phyloP scores from a whole-genome alignment of 2,329 filamentous ascomycete genomes.

The Colletotrichum lupini region DNA sequence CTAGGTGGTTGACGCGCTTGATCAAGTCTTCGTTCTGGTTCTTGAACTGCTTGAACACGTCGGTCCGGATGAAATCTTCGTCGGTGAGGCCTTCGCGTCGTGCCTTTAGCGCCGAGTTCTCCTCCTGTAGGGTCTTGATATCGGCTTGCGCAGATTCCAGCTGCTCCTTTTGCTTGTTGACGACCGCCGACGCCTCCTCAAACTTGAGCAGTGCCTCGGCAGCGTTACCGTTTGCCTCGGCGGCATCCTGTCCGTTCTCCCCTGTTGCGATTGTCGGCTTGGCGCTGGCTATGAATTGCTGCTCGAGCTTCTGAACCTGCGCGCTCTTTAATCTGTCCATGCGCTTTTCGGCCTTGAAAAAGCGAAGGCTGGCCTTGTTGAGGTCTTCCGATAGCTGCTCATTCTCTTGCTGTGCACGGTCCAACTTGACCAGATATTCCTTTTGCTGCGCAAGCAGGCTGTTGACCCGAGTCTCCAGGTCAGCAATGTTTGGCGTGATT shows the following conservation, averaged over 20 bases:
- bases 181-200: conserved; percentile 80
- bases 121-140: conserved; percentile 78
- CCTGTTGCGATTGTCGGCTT: conserved; percentile 58
- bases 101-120: conserved; percentile 79
- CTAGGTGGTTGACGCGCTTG: conserved; percentile 89
- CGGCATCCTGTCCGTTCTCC: conserved; percentile 65
- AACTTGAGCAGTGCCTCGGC: conserved; percentile 80
- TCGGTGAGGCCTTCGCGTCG: conserved; percentile 81
- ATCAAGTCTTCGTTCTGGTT: conserved; percentile 92
- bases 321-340: conserved; percentile 89
- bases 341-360: conserved; percentile 95
- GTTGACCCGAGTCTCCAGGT: conserved; percentile 81
- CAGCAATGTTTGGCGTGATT: conserved; percentile 74
- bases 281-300: conserved; percentile 82
- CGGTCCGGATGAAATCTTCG: conserved; percentile 92
- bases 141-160: conserved; percentile 82
- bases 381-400: conserved; percentile 87
- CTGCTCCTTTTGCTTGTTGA: conserved; percentile 89
- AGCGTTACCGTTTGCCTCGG: conserved; percentile 65
- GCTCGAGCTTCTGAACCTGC: conserved; percentile 91
- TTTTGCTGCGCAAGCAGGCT: conserved; percentile 85
- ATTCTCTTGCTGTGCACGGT: conserved; percentile 81
- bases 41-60: conserved; percentile 93
- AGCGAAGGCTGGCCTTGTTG: conserved; percentile 88
- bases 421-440: conserved; percentile 79